A percentile compares a stretch with the other conserved stretches of the same genome.
phyloP scores from a whole-genome alignment of 768 basidiomycete genomes.

The Lyophyllum shimeji region DNA sequence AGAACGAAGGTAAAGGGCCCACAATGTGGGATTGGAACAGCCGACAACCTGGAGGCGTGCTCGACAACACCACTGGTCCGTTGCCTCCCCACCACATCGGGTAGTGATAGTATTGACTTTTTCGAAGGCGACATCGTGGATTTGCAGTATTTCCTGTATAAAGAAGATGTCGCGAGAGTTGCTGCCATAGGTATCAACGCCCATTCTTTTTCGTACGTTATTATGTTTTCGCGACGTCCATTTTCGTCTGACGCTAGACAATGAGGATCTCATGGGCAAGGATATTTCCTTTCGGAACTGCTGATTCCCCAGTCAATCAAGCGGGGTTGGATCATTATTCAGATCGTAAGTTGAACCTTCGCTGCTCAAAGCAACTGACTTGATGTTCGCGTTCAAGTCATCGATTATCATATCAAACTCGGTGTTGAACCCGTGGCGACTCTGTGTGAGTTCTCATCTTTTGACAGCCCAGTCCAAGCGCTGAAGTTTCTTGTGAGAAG shows the following conservation, averaged over 20 bases:
- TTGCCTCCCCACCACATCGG: not conserved
- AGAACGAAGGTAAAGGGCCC: conserved; percentile 49
- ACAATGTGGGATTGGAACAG: conserved; percentile 52
- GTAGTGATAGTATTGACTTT: not conserved
- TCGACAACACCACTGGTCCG: conserved; percentile 44
- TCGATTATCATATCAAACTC: conserved; percentile 40
- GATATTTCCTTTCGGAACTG: conserved; percentile 48
- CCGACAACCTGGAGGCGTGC: conserved; percentile 39
- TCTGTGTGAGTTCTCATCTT: conserved; percentile 36
- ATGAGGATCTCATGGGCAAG: conserved; percentile 51
- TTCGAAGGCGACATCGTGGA: conserved; percentile 43
- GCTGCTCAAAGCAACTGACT: not conserved
- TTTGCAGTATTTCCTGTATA: conserved; percentile 52
- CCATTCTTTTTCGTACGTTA: conserved; percentile 48
- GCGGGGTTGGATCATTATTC: conserved; percentile 45
- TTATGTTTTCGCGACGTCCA: not conserved
- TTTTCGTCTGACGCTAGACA: not conserved
- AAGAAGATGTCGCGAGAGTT: conserved; percentile 49
- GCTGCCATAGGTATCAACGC: conserved; percentile 49
- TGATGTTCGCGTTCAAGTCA: conserved; percentile 26
- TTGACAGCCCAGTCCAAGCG: not conserved
- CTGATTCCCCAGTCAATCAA: conserved; percentile 50
- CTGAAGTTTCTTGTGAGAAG: conserved; percentile 19
- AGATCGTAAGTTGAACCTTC: conserved; percentile 30
- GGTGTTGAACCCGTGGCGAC: conserved; percentile 49